A percentile compares a stretch with the other conserved stretches of the same genome.
Evolutionary conservation across 31 red algal genomes (phyloP).

Genomic region (Odonthalia washingtoniensis): DNA sequence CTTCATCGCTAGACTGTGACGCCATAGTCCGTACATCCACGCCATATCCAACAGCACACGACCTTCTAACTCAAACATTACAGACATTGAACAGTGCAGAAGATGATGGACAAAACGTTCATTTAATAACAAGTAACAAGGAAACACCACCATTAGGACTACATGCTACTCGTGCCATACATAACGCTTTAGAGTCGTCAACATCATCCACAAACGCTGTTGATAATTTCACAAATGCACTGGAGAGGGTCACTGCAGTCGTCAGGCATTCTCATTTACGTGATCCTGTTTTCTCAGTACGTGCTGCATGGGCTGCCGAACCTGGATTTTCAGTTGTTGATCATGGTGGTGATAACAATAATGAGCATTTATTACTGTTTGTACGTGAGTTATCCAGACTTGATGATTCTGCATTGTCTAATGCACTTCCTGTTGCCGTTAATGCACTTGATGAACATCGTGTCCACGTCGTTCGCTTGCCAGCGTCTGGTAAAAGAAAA

Average conservation of each 20-base stretch:
- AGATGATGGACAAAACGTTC: not conserved
- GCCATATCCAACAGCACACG: constrained; percentile 7
- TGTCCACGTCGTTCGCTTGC: not conserved
- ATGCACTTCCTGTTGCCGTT: not conserved
- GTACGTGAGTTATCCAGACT: not conserved
- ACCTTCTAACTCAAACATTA: constrained; percentile 1
- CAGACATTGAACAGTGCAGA: not conserved
- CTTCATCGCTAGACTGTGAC: constrained; percentile 55
- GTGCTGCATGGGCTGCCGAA: constrained; percentile 46
- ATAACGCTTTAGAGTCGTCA: not conserved
- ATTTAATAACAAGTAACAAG: not conserved
- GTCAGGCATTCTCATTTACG: constrained; percentile 2
- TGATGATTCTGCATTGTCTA: not conserved
- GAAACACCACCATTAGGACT: not conserved
- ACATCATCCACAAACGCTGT: not conserved
- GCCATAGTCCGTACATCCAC: constrained; percentile 56
- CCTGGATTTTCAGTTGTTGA: not conserved
- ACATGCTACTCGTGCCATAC: not conserved
- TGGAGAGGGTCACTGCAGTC: constrained; percentile 33
- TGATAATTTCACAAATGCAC: constrained; percentile 11
- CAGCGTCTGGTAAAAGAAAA: not conserved
- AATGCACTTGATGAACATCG: not conserved
- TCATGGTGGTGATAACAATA: not conserved
- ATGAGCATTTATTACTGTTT: not conserved
- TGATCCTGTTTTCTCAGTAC: constrained; percentile 24